A percentile compares a stretch with the other conserved stretches of the same genome.
phyloP scores from a whole-genome alignment of 768 basidiomycete species.

The Phylloporus arenicola region DNA sequence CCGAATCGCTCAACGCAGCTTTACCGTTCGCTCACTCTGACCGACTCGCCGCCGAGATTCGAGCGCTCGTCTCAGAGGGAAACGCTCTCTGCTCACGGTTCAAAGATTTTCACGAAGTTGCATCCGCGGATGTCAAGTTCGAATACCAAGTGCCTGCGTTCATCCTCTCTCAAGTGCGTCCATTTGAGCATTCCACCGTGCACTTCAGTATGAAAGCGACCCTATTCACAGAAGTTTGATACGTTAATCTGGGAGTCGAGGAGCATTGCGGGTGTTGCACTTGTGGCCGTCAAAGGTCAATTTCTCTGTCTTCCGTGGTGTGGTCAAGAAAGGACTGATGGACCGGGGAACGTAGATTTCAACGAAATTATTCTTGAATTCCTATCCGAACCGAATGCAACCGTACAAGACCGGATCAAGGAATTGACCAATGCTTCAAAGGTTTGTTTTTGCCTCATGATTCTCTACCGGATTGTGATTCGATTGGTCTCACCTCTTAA shows the following conservation, averaged over 20 bases:
- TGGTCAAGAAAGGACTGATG: neutral
- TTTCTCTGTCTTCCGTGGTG: no score
- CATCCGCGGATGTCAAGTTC: conserved; percentile 3
- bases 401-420: conserved; percentile 9
- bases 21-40: conserved; percentile 12
- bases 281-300: conserved; percentile 15
- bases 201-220: neutral
- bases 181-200: no score
- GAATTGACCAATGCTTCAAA: conserved; percentile 9
- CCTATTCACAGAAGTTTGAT: conserved; percentile 8
- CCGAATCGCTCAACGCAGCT: neutral
- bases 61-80: conserved; percentile 14
- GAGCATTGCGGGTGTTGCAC: conserved; percentile 7
- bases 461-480: neutral
- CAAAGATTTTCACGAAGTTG: conserved; percentile 9
- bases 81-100: conserved; percentile 7
- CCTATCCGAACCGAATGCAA: conserved; percentile 7
- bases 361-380: conserved; percentile 18
- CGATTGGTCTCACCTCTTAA: neutral
- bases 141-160: conserved; percentile 8
- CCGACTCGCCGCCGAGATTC: conserved; percentile 1
- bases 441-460: neutral
- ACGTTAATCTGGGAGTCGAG: conserved; percentile 17
- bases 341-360: conserved; percentile 8
- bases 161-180: conserved; percentile 8